Percentiles rank a stretch among this genome's conserved stretches.
These are phyloP conservation scores for Mimosa bimucronata DNA, from an alignment of 306 rosid genomes.

Conservation along the genomic window DNA sequence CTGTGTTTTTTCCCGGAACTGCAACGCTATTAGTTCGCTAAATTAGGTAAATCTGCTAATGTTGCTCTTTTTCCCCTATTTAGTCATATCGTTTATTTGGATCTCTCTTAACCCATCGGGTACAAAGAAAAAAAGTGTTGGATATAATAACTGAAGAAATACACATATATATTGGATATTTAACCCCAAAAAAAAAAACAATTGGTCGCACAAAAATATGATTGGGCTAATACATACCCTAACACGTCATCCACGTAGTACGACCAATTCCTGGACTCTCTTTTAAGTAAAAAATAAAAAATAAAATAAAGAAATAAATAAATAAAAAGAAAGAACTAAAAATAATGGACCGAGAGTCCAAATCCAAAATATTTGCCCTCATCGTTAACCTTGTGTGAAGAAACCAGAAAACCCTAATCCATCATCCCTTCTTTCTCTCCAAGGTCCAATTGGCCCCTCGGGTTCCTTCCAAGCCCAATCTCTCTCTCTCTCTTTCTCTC, in stretches of 20 bases:
- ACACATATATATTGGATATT: background rate
- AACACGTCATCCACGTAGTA: background rate
- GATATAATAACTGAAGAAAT: background rate
- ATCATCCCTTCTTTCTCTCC: background rate
- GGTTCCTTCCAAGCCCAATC: constrained; percentile 87
- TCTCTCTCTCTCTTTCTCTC: constrained; percentile 43
- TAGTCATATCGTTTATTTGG: background rate
- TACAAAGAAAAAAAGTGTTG: background rate
- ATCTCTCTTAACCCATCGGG: background rate
- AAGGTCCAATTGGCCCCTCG: constrained; percentile 88
- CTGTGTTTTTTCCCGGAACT: too few relatives aligned
- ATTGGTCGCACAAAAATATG: background rate
- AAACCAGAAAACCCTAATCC: constrained; percentile 40
- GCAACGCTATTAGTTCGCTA: too few relatives aligned
- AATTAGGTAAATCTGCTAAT: background rate
- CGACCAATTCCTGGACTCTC: background rate
- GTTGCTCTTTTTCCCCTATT: background rate
- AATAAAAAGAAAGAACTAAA: constrained; percentile 6
- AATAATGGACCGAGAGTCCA: constrained; percentile 69
- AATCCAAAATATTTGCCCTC: constrained; percentile 35
- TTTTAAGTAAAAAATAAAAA: background rate
- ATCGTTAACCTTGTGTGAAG: constrained; percentile 27
- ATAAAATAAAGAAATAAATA: background rate
- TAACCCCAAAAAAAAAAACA: background rate
- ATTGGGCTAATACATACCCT: background rate